These are phyloP conservation scores for Terana coerulea DNA, from an alignment of 768 basidiomycete species.

Conservation along the genomic window DNA sequence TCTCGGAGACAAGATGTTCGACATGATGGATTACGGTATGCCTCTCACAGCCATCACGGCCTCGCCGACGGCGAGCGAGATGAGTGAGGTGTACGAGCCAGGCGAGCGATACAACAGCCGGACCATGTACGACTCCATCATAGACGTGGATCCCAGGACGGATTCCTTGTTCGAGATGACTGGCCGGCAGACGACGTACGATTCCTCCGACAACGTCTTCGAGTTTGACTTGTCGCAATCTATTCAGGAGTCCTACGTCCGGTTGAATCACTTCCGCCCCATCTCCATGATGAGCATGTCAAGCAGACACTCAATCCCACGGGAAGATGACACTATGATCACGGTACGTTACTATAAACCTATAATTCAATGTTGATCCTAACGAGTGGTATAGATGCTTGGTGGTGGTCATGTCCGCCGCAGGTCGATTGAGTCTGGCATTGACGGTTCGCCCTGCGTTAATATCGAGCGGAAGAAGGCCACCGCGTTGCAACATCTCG, in stretches of 20 bases:
- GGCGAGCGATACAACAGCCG: conserved; percentile 26
- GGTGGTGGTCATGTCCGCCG: conserved; percentile 75
- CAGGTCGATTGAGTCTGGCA: conserved; percentile 58
- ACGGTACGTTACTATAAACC: conserved; percentile 41
- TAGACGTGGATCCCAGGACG: conserved; percentile 42
- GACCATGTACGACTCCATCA: conserved; percentile 61
- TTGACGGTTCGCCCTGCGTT: conserved; percentile 68
- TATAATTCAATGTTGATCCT: conserved; percentile 4
- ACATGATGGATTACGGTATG: conserved; percentile 50
- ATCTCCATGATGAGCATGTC: conserved; percentile 58
- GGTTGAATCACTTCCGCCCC: conserved; percentile 54
- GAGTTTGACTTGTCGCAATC: conserved; percentile 39
- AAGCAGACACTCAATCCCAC: conserved; percentile 43
- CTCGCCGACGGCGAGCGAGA: conserved; percentile 51
- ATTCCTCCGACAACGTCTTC: conserved; percentile 57
- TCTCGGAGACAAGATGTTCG: conserved; percentile 87
- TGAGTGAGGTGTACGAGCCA: conserved; percentile 20
- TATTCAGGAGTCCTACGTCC: conserved; percentile 34
- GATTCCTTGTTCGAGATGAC: conserved; percentile 51
- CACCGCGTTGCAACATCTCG: conserved; percentile 33
- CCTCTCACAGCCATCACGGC: conserved; percentile 62
- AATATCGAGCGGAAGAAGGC: conserved; percentile 63
- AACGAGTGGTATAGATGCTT: conserved; percentile 53
- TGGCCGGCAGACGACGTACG: conserved; percentile 44
- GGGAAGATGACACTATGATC: conserved; percentile 82